Evolutionary conservation across 176 grass and related monocot species (phyloP), one percentile per base, ranked within the genome.

Genomic region (Leersia perrieri): DNA sequence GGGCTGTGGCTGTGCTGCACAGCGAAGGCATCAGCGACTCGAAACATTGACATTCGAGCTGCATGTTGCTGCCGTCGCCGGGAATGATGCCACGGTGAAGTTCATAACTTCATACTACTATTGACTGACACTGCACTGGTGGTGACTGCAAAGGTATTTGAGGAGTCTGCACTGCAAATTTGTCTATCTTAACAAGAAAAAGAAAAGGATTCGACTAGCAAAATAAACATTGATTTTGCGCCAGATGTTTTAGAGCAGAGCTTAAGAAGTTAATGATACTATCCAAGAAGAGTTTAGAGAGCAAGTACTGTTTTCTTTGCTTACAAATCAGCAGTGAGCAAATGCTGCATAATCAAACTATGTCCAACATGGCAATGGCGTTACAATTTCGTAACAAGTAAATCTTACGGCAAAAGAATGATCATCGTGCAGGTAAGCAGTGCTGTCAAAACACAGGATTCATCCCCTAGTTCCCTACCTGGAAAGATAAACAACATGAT

Each of bases 351-450:
- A 85, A 79, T 14, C 61, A 83, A 68, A 63, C 29, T 36, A 42
- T 42, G 73, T 77, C 82, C 72, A 70, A 73, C 72, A 57, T 49
- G 35, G 35, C 42, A 63, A 61, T 27, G 53, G 29, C 66, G 88
- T 78, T 89, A 89, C 88, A 86, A 82, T 78, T 73, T 67, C 58
- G 82, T 81, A 85, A 81, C 87, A 72, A 28, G 49, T 66, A 75
- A 75, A 77, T 76, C 82, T 57, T 57, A 85, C 60, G 45, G 82
- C 83, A 86, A 89, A 89, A 89, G 88, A 89, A 89, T 89, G 44
- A 73, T 81, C 41, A 49, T 58, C 53, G 25, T 58, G 53, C n/a
- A 58, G 49, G 49, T n/a, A 53, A 53, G 71, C 77, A 44, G 33
- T 62, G 30, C 66, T 44, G 44, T 84, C 63, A 74, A 49, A 76